Conservation (phyloP, 2,329 filamentous ascomycete species). For the Ophiostoma himal-ulmi region DNA sequence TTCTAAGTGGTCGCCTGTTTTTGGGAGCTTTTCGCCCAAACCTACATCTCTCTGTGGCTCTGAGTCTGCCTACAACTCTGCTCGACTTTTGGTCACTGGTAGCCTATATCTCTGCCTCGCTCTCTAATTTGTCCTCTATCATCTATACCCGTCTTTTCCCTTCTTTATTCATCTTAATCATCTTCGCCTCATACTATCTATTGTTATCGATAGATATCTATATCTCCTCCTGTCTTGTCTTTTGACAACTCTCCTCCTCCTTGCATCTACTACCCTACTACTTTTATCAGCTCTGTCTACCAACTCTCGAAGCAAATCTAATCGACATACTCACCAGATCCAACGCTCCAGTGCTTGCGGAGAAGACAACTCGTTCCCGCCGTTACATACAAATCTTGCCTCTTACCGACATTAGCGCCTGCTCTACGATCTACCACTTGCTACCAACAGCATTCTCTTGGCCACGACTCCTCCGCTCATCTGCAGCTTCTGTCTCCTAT, state of each 20-base stretch:
- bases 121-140: neutral
- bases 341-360: neutral
- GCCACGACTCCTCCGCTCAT: neutral
- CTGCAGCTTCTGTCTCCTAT: constrained; percentile 1
- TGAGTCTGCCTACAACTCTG: neutral
- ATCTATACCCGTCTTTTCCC: neutral
- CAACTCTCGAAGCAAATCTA: neutral
- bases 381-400: neutral
- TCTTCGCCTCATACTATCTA: neutral
- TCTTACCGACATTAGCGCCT: constrained; percentile 2
- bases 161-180: neutral
- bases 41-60: neutral
- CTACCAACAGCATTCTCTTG: constrained; percentile 2
- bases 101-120: neutral
- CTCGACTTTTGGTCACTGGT: neutral
- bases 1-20: neutral
- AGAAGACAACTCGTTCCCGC: neutral
- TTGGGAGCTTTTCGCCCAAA: neutral
- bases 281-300: neutral
- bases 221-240: neutral
- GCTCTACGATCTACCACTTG: neutral
- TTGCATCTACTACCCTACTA: too few relatives aligned
- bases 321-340: neutral
- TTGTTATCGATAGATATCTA: neutral
- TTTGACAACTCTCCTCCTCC: too few relatives aligned